phyloP scores from a whole-genome alignment of 352 stramenopile genomes.

The Phytophthora quininea region DNA sequence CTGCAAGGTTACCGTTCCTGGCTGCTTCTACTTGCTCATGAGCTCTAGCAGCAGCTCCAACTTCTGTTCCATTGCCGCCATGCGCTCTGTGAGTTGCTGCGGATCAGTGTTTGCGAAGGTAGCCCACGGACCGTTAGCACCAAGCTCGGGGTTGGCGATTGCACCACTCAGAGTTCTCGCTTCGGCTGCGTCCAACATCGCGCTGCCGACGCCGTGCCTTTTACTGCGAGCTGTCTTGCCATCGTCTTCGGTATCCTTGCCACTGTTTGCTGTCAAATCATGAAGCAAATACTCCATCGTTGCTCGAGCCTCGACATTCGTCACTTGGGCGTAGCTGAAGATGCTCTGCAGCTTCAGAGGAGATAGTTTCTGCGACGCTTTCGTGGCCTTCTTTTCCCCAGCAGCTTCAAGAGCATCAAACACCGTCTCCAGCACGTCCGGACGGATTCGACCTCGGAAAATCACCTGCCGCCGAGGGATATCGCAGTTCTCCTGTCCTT shows the following conservation, averaged over 20 bases:
- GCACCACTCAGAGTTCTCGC: too few species aligned
- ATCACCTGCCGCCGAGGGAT: constrained; percentile 1
- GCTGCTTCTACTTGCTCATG: too few species aligned
- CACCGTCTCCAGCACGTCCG: constrained; percentile 9
- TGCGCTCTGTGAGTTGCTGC: neutral
- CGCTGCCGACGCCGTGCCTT: neutral
- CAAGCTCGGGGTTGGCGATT: too few species aligned
- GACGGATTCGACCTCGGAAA: constrained; percentile 5
- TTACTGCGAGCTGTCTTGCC: neutral
- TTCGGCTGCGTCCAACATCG: neutral
- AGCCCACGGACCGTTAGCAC: neutral
- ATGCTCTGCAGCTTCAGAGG: constrained; percentile 5
- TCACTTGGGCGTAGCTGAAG: constrained; percentile 7
- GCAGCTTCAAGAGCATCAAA: neutral
- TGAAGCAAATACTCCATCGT: constrained; percentile 5
- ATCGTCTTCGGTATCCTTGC: neutral
- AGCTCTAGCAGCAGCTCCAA: too few species aligned
- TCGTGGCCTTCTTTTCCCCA: neutral
- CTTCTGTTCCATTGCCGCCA: too few species aligned
- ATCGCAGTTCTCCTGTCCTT: neutral
- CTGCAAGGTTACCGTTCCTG: too few species aligned
- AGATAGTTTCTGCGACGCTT: neutral
- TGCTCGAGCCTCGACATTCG: constrained; percentile 1
- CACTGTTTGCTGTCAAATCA: neutral
- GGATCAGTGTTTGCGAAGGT: neutral